Base-by-base conservation (phyloP, 306 rosid genomes). In the Sphenostylis stenocarpa region DNA sequence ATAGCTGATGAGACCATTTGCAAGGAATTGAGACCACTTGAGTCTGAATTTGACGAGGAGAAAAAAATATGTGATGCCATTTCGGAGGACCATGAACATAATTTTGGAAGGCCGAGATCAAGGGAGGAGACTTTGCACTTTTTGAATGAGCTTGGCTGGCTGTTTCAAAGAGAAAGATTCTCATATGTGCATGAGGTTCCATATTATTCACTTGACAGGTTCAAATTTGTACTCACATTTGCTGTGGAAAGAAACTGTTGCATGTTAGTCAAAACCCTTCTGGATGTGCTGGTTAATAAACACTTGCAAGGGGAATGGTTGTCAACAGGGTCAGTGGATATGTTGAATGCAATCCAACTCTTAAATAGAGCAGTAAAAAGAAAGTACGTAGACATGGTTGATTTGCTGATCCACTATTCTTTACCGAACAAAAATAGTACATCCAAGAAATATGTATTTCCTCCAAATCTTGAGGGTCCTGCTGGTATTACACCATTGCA, bases 91-190 rank as follows among this genome's bases (percentile, higher is more conserved):
- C 84, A 77, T 49, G 85, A 38, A 62, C 43, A 45, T 68, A 87
- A 83, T 47, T 78, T 76, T 82, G 88, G 80, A 47, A 71, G 82
- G 82, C 93, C 88, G 9, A 87, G 81, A 67, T 86, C 93, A 45
- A 88, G 85, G 82, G 97, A 91, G 80, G 98, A 90, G 83, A 81
- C 78, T 79, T 72, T 93, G 63, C 93, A 84, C 76, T 93, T 93
- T 69, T 14, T 93, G 83, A 91, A 93, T 80, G 97, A 93, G 88
- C 93, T 93, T 64, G 98, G 98, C 23, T 93, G 98, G 98, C 84
- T 93, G 52, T 93, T 93, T 85, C 96, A 93, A 82, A 87, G 91
- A 62, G 86, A 83, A 82, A 83, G 87, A 60, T 68, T 62, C 56
- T 60, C 84, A 21, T 80, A 82, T 31, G 70, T 77, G 83, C 76